phyloP scores from a whole-genome alignment of 371 early-diverging fungal genomes.

The Lichtheimia hyalospora region DNA sequence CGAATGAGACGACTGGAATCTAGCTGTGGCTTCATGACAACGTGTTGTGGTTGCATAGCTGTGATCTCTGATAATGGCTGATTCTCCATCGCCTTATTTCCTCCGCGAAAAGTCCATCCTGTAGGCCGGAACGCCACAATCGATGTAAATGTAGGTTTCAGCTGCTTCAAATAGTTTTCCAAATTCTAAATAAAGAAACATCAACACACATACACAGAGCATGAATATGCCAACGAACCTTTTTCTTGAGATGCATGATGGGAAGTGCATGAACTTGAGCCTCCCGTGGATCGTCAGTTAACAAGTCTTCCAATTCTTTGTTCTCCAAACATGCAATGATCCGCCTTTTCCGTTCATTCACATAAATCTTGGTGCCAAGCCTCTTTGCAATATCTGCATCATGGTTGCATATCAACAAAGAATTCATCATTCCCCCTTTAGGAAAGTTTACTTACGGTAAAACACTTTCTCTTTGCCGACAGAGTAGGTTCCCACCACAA shows the following conservation, averaged over 20 bases:
- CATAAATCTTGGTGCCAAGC: slow-evolving; percentile 73
- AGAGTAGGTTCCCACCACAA: slow-evolving; percentile 88
- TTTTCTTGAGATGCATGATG: slow-evolving; percentile 59
- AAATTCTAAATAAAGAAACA: slow-evolving; percentile 22
- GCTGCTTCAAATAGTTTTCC: slow-evolving; percentile 29
- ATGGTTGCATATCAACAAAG: neutral
- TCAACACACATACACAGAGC: neutral
- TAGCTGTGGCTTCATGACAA: slow-evolving; percentile 32
- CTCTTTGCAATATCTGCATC: slow-evolving; percentile 68
- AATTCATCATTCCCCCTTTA: neutral
- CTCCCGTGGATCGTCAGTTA: slow-evolving; percentile 64
- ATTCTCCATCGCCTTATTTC: slow-evolving; percentile 4
- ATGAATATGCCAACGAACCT: slow-evolving; percentile 25
- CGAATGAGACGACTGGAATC: slow-evolving; percentile 37
- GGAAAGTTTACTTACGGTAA: slow-evolving; percentile 36
- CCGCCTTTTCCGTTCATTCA: slow-evolving; percentile 56
- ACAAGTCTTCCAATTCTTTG: slow-evolving; percentile 54
- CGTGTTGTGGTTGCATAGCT: slow-evolving; percentile 19
- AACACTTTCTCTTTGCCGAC: slow-evolving; percentile 93
- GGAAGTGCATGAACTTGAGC: slow-evolving; percentile 85
- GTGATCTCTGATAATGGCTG: slow-evolving; percentile 26
- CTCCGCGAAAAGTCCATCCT: slow-evolving; percentile 74
- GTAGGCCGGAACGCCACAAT: slow-evolving; percentile 74
- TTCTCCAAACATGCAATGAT: slow-evolving; percentile 72
- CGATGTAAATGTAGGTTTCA: slow-evolving; percentile 26